phyloP scores from a whole-genome alignment of 345 rosid species.

The Populus deltoides region DNA sequence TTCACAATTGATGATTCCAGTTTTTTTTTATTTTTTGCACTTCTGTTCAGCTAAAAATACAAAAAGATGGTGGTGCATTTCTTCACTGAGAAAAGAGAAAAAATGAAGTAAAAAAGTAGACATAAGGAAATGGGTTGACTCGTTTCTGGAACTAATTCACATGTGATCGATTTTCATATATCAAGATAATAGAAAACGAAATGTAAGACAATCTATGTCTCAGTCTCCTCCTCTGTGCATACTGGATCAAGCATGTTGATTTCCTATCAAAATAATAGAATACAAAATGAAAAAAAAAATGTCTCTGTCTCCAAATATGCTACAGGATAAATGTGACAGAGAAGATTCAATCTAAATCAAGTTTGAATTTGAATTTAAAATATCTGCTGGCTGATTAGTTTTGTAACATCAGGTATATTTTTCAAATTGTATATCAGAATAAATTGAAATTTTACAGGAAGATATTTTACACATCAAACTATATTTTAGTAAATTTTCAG shows the following conservation, averaged over 20 bases:
- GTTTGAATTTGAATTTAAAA: too few relatives aligned
- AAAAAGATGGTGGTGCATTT: too few relatives aligned
- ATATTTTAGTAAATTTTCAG: too few relatives aligned
- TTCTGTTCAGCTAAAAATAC: too few relatives aligned
- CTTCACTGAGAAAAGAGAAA: background rate
- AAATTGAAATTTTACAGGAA: too few relatives aligned
- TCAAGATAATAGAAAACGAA: background rate
- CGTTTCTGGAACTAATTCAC: background rate
- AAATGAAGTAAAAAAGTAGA: background rate
- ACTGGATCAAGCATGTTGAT: background rate
- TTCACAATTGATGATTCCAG: too few relatives aligned
- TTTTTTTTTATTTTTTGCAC: too few relatives aligned
- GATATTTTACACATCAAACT: rapidly evolving
- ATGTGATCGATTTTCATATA: background rate
- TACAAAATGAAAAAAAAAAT: too few relatives aligned
- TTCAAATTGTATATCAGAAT: too few relatives aligned
- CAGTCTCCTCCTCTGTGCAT: background rate
- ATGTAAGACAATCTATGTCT: background rate
- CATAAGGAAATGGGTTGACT: background rate
- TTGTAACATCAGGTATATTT: too few relatives aligned
- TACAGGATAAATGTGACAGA: background rate
- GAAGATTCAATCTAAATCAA: background rate
- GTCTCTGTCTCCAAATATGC: background rate
- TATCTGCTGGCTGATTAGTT: too few relatives aligned
- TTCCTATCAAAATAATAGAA: too few relatives aligned